Evolutionary conservation across 73 alveolate genomes (phyloP).

Genomic region (Diophrys appendiculata): DNA sequence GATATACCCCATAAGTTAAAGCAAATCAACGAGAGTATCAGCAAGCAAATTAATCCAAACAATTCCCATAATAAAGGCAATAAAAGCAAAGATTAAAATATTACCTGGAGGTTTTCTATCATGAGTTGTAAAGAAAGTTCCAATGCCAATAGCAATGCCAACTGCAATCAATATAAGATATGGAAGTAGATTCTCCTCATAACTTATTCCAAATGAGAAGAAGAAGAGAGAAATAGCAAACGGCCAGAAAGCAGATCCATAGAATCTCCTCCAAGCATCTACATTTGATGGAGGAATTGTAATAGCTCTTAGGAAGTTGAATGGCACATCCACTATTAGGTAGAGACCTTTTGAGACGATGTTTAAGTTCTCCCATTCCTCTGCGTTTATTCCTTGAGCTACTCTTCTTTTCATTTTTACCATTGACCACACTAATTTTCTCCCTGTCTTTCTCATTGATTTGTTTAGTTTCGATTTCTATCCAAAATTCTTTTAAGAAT

Average conservation of each 20-base stretch:
- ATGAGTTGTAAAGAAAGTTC: neutral
- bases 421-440: slow-evolving; percentile 26
- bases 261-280: slow-evolving; percentile 12
- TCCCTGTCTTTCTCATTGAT: neutral
- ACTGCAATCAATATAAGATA: neutral
- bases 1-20: slow-evolving; percentile 68
- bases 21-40: slow-evolving; percentile 68
- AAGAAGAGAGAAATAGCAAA: neutral
- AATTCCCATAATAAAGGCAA: slow-evolving; percentile 74
- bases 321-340: slow-evolving; percentile 11
- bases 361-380: slow-evolving; percentile 8
- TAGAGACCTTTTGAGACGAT: neutral
- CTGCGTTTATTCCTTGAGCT: slow-evolving; percentile 7
- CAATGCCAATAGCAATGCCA: neutral
- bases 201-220: neutral
- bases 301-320: slow-evolving; percentile 8
- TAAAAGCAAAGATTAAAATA: slow-evolving; percentile 18
- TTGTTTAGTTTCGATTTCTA: neutral
- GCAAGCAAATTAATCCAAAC: slow-evolving; percentile 84
- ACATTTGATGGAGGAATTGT: slow-evolving; percentile 19
- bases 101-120: slow-evolving; percentile 11
- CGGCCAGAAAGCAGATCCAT: neutral
- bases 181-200: neutral
- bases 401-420: slow-evolving; percentile 16
- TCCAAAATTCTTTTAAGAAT: too few relatives aligned